Evolutionary conservation across 345 rosid genomes (phyloP).

Genomic region (Aquilaria malaccensis): DNA sequence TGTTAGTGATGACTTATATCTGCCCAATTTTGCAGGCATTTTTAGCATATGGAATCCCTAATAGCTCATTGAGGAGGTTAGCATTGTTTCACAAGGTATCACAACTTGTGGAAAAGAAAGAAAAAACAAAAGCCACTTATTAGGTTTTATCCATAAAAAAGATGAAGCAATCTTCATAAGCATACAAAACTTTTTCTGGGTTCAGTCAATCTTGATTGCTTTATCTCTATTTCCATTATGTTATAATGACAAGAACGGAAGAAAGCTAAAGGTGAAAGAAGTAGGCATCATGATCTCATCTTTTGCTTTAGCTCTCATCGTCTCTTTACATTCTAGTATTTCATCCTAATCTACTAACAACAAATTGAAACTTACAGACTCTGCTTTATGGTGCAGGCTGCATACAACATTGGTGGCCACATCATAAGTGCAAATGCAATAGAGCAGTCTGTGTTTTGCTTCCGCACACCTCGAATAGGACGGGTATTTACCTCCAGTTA

Average conservation of each 20-base stretch:
- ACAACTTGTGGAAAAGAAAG: background rate
- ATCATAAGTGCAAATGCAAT: slow-evolving; percentile 75
- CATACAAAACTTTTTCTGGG: too few species aligned
- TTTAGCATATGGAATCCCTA: slow-evolving; percentile 78
- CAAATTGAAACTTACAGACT: slow-evolving; percentile 21
- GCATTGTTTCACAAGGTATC: slow-evolving; percentile 93
- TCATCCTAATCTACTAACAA: background rate
- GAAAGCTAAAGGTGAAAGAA: too few species aligned
- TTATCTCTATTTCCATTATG: too few species aligned
- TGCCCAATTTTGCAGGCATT: slow-evolving; percentile 49
- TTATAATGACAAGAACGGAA: too few species aligned
- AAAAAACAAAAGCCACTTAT: background rate
- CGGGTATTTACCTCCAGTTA: slow-evolving; percentile 34
- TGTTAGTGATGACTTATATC: background rate
- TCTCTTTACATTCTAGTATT: background rate
- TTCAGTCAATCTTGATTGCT: too few species aligned
- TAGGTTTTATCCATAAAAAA: background rate
- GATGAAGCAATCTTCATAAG: too few species aligned
- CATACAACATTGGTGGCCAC: slow-evolving; percentile 81
- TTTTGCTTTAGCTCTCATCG: background rate
- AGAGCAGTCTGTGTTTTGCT: slow-evolving; percentile 73
- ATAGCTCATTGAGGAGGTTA: slow-evolving; percentile 59
- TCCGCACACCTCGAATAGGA: slow-evolving; percentile 64
- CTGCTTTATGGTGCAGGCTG: slow-evolving; percentile 69
- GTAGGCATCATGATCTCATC: too few species aligned